Evolutionary conservation across 495 filamentous ascomycete genomes (phyloP).

Genomic region (Aspergillus diversus): DNA sequence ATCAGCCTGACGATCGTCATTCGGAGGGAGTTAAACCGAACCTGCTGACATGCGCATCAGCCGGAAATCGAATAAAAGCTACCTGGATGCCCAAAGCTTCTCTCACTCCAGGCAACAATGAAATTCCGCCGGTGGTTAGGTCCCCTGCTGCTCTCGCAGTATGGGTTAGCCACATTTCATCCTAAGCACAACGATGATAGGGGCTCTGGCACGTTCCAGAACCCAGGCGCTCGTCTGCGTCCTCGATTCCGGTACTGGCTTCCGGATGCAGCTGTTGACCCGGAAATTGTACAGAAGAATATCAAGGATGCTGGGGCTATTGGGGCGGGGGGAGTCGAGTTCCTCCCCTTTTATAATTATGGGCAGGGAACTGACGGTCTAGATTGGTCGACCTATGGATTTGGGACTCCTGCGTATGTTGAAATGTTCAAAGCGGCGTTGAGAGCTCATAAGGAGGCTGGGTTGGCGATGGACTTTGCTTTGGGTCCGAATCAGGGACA

Average conservation of each 20-base stretch:
- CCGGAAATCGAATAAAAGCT: no score
- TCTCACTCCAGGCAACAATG: no score
- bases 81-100: no score
- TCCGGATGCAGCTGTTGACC: slow-evolving; percentile 46
- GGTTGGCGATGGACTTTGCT: slow-evolving; percentile 50
- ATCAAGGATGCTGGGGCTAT: slow-evolving; percentile 35
- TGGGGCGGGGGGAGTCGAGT: slow-evolving; percentile 49
- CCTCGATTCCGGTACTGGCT: slow-evolving; percentile 43
- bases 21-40: no score
- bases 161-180: no score
- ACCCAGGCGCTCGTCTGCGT: slow-evolving; percentile 27
- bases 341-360: slow-evolving; percentile 48
- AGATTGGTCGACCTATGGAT: slow-evolving; percentile 53
- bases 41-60: no score
- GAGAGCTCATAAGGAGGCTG: slow-evolving; percentile 40
- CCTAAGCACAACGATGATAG: no score
- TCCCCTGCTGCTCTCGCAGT: no score
- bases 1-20: no score
- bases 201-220: slow-evolving; percentile 27
- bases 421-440: slow-evolving; percentile 41
- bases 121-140: no score
- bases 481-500: slow-evolving; percentile 52
- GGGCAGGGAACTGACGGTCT: slow-evolving; percentile 23
- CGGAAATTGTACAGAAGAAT: slow-evolving; percentile 32
- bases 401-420: slow-evolving; percentile 47